These are phyloP conservation scores for Jacaranda copaia DNA, from an alignment of 257 asterid species.

Conservation along the genomic window DNA sequence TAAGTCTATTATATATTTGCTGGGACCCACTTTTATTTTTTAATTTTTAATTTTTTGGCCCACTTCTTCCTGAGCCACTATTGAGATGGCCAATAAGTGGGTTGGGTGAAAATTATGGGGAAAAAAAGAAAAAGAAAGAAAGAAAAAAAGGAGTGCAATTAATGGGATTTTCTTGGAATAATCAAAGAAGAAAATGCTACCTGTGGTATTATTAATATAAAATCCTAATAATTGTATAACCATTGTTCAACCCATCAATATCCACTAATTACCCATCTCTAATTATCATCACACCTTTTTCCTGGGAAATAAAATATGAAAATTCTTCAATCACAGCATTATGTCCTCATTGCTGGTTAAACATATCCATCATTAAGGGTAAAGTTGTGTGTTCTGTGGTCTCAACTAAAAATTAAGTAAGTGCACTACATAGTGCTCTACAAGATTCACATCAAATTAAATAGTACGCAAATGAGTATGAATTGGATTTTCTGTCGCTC, in stretches of 20 bases:
- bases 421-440: too few relatives aligned
- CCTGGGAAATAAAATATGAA: too few relatives aligned
- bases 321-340: neutral
- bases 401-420: too few relatives aligned
- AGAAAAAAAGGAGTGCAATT: neutral
- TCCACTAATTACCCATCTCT: slow-evolving; percentile 1
- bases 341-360: neutral
- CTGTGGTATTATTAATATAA: neutral
- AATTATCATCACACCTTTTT: neutral
- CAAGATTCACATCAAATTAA: too few relatives aligned
- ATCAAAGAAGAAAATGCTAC: neutral
- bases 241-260: neutral
- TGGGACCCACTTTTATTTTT: too few relatives aligned
- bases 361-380: too few relatives aligned
- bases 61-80: neutral
- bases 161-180: neutral
- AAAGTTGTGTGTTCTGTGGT: too few relatives aligned
- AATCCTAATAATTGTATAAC: neutral
- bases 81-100: neutral
- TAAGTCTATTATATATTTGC: too few relatives aligned
- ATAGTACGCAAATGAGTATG: too few relatives aligned
- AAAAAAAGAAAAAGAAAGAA: too few relatives aligned
- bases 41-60: neutral
- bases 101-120: too few relatives aligned
- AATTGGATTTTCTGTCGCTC: too few relatives aligned